These are phyloP conservation scores for Cercospora sesami DNA, from an alignment of 2,329 filamentous ascomycete genomes.

Conservation along the genomic window DNA sequence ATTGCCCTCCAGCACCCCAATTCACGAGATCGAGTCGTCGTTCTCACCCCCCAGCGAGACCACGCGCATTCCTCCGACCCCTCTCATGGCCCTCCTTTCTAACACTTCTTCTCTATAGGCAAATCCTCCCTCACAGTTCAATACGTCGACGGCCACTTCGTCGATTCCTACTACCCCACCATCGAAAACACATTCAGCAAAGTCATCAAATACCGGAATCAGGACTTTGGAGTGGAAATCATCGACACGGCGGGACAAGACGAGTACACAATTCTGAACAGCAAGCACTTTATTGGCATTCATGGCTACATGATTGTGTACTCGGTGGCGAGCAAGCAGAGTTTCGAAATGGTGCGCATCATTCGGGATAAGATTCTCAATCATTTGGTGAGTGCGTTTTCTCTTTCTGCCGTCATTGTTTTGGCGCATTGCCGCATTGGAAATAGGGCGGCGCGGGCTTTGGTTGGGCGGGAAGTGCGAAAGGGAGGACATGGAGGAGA, in stretches of 20 bases:
- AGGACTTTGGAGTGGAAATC: constrained; percentile 94
- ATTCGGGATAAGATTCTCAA: constrained; percentile 97
- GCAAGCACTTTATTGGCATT: constrained; percentile 98
- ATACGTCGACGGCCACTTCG: constrained; percentile 96
- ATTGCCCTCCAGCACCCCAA: background rate
- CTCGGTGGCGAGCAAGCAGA: constrained; percentile 89
- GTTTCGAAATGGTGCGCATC: constrained; percentile 95
- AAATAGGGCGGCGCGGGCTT: background rate
- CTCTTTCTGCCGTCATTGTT: background rate
- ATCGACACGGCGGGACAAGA: constrained; percentile 97
- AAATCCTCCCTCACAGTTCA: constrained; percentile 97
- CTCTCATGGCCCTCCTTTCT: background rate
- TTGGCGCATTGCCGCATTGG: background rate
- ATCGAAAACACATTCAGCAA: constrained; percentile 99
- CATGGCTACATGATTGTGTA: constrained; percentile 99
- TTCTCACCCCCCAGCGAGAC: background rate
- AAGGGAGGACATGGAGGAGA: background rate
- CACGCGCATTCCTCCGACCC: background rate
- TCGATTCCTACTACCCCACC: constrained; percentile 98
- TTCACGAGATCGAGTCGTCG: background rate
- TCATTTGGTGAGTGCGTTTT: constrained; percentile 68
- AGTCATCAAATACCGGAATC: constrained; percentile 85
- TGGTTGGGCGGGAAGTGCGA: background rate
- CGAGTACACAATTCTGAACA: constrained; percentile 97
- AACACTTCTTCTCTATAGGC: constrained; percentile 56